phyloP scores from a whole-genome alignment of 768 basidiomycete species.

The Agaricus subrufescens region DNA sequence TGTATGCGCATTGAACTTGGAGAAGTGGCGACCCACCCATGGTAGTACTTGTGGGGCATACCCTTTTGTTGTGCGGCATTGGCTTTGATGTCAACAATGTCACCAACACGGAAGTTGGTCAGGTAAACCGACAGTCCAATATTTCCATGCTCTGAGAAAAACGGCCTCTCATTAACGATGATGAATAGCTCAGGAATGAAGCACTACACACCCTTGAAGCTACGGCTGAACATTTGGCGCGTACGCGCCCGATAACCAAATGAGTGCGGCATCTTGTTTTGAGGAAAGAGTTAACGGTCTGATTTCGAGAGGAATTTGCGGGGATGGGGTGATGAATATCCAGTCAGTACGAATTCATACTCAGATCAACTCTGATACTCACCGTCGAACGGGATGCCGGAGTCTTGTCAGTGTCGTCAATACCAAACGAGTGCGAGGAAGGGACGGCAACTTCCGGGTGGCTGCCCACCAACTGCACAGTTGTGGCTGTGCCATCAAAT shows the following conservation, averaged over 20 bases:
- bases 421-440: slow-evolving; percentile 1
- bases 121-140: slow-evolving; percentile 92
- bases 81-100: slow-evolving; percentile 99
- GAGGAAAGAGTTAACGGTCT: slow-evolving; percentile 7
- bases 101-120: slow-evolving; percentile 89
- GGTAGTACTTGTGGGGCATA: slow-evolving; percentile 99
- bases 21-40: slow-evolving; percentile 59
- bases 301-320: neutral
- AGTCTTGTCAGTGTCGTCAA: slow-evolving; percentile 42
- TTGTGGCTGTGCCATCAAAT: slow-evolving; percentile 36
- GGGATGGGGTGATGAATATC: slow-evolving; percentile 1
- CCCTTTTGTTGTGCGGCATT: slow-evolving; percentile 99
- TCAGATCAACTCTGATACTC: neutral
- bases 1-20: slow-evolving; percentile 1
- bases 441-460: slow-evolving; percentile 58
- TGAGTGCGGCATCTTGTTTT: slow-evolving; percentile 93
- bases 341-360: neutral
- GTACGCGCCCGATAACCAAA: slow-evolving; percentile 99
- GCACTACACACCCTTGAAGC: slow-evolving; percentile 81
- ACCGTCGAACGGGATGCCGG: slow-evolving; percentile 25
- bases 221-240: slow-evolving; percentile 99
- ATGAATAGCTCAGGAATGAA: slow-evolving; percentile 5
- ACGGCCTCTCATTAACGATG: slow-evolving; percentile 11
- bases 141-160: slow-evolving; percentile 75
- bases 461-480: slow-evolving; percentile 60